phyloP scores from a whole-genome alignment of 108 stramenopile species.

The Schizochytrium sp. region DNA sequence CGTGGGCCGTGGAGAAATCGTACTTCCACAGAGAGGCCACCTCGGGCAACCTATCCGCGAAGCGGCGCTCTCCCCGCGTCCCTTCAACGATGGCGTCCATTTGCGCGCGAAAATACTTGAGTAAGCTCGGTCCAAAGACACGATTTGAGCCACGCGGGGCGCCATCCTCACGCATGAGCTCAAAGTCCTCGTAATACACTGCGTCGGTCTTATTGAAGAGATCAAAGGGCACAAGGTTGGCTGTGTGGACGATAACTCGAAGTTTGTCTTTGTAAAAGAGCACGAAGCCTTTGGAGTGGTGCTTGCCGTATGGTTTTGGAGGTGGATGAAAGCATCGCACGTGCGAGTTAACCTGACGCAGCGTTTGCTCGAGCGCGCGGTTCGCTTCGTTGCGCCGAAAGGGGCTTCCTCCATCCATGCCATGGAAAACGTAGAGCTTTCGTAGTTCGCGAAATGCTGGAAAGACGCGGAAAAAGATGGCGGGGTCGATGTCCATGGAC shows the following conservation, averaged over 20 bases:
- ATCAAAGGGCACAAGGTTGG: background rate
- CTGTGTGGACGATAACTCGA: background rate
- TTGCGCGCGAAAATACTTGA: background rate
- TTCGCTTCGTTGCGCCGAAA: background rate
- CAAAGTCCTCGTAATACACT: background rate
- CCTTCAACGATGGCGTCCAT: background rate
- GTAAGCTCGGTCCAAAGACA: background rate
- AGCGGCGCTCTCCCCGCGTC: too few species aligned
- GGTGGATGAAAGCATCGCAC: background rate
- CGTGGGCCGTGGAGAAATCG: background rate
- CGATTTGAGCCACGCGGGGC: background rate
- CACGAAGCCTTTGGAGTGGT: background rate
- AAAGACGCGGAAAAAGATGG: background rate
- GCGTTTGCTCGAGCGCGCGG: background rate
- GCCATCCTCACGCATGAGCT: background rate
- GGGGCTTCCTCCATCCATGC: background rate
- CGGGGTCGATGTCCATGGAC: background rate
- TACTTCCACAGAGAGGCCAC: background rate
- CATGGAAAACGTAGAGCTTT: background rate
- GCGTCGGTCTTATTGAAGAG: background rate
- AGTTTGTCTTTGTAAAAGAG: background rate
- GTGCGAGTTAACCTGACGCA: background rate
- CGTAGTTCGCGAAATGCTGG: background rate
- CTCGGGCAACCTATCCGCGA: background rate
- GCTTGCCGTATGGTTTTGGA: background rate